Evolutionary conservation across 2,329 filamentous ascomycete species (phyloP).

Genomic region (Rutstroemia sp.): DNA sequence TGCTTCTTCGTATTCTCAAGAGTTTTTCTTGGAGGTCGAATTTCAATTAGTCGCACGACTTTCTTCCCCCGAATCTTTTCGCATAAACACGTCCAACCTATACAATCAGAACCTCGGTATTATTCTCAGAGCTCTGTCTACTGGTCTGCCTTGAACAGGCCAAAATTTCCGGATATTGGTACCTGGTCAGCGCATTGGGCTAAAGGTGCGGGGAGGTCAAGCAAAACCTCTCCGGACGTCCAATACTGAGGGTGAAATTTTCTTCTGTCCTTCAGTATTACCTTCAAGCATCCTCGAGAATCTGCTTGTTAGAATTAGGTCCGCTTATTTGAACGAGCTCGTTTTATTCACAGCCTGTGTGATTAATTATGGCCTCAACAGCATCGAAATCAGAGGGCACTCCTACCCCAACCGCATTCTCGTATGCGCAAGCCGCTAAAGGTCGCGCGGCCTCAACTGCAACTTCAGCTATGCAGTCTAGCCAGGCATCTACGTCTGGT

Average conservation of each 20-base stretch:
- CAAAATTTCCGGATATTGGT: neutral
- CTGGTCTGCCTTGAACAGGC: neutral
- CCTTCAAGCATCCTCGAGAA: neutral
- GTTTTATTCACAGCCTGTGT: conserved; percentile 1
- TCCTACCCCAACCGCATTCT: conserved; percentile 56
- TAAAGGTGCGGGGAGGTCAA: conserved; percentile 32
- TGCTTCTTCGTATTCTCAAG: conserved; percentile 7
- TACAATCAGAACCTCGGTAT: neutral
- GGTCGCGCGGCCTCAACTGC: conserved; percentile 43
- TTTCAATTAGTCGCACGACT: conserved; percentile 3
- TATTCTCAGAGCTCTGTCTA: neutral
- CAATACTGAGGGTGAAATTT: conserved; percentile 24
- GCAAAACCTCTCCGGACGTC: conserved; percentile 32
- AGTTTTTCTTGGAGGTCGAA: conserved; percentile 3
- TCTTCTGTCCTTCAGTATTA: conserved; percentile 17
- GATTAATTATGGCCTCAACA: conserved; percentile 35
- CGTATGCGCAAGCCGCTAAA: conserved; percentile 93
- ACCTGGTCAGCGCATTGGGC: conserved; percentile 18
- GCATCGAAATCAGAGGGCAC: conserved; percentile 30
- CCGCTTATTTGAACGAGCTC: neutral
- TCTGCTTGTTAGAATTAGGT: conserved; percentile 1
- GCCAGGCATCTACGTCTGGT: conserved; percentile 24
- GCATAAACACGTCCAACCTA: neutral
- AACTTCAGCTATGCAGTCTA: conserved; percentile 22
- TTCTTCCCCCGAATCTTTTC: neutral